Base-by-base conservation (phyloP, 2,329 filamentous ascomycete species). In the Monosporascus sp. region DNA sequence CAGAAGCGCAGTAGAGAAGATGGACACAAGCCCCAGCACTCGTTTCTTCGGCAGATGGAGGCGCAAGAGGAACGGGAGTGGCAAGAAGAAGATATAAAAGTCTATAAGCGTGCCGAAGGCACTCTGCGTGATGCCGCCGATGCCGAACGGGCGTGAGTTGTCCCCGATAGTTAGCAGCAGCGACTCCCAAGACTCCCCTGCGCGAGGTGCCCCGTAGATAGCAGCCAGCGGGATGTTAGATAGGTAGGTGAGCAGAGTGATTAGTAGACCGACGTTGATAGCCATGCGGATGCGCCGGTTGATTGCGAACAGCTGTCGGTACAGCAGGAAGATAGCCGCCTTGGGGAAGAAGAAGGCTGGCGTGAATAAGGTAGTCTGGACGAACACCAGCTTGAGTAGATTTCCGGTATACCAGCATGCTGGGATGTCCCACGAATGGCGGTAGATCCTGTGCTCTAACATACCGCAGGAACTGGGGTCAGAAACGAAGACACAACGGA, bases 321-420 rank as follows among this genome's bases (percentile, higher is more conserved):
- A 60, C 22, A 60, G 39, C 24, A 62, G 34, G 38, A 60, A 42
- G 37, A 62, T 62, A 41, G 58, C 52, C 2, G 49, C 51, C 36
- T 57, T 59, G 39, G 53, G 18, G 46, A 62, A 59, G 51, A 62
- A 60, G 36, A 54, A 39, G n/a, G 42, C 53, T 6, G 52, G 52
- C 1, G 45, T 27, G 14, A 55, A 48, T 2, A 60, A 25, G 4
- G 57, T 36, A 7, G 46, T 51, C 27, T 57, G 51, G 44, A 38
- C 44, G 18, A 59, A 60, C 24, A 52, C 20, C 9, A 59, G 3
- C 49, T 57, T 15, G 17, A 25, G 24, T 25, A 25, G 24, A 3
- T 25, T 25, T 22, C 22, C 14, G 4, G n/a, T 49, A 42, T 50
- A 55, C 52, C 51, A 58, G 46, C 59, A 61, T 1, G 41, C 36